Evolutionary conservation across 2,329 filamentous ascomycete genomes (phyloP).

Genomic region (Penicillium corylophilum): DNA sequence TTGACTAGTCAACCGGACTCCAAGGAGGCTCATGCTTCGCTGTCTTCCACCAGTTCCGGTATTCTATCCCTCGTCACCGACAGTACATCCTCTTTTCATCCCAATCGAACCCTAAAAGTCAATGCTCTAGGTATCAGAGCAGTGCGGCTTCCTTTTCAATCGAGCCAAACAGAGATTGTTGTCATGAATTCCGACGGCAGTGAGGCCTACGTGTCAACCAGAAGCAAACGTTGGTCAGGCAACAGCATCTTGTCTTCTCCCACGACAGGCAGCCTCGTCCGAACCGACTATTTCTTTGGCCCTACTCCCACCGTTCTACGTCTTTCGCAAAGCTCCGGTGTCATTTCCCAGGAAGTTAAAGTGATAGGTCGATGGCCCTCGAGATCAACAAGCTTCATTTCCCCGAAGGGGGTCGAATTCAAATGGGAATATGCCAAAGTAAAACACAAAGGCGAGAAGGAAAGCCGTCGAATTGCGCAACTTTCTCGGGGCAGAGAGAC

Average conservation of each 20-base stretch:
- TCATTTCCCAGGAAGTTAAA: slow-evolving; percentile 27
- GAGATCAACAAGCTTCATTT: slow-evolving; percentile 49
- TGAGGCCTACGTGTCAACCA: slow-evolving; percentile 54
- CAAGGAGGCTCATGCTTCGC: slow-evolving; percentile 10
- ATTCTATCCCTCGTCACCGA: slow-evolving; percentile 11
- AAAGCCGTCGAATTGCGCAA: slow-evolving; percentile 37
- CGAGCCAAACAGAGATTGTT: slow-evolving; percentile 37
- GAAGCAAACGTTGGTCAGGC: slow-evolving; percentile 50
- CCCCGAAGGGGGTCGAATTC: slow-evolving; percentile 50
- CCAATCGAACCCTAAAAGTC: slow-evolving; percentile 18
- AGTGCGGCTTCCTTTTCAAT: slow-evolving; percentile 36
- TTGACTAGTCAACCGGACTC: not conserved
- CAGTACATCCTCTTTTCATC: slow-evolving; percentile 6
- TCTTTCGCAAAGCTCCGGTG: slow-evolving; percentile 30
- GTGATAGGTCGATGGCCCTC: slow-evolving; percentile 46
- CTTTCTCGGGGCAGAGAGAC: slow-evolving; percentile 41
- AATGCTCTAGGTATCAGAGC: slow-evolving; percentile 29
- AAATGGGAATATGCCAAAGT: slow-evolving; percentile 57
- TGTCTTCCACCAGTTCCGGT: slow-evolving; percentile 8
- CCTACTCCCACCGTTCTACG: slow-evolving; percentile 53
- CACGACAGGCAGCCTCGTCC: slow-evolving; percentile 39
- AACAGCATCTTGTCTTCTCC: slow-evolving; percentile 49
- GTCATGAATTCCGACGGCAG: slow-evolving; percentile 38
- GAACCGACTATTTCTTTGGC: slow-evolving; percentile 59
- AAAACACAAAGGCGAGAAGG: slow-evolving; percentile 31